Percentiles rank a stretch among this genome's conserved stretches.
Conservation (phyloP, 2,329 filamentous ascomycete species). For the Scytalidium lignicola region DNA sequence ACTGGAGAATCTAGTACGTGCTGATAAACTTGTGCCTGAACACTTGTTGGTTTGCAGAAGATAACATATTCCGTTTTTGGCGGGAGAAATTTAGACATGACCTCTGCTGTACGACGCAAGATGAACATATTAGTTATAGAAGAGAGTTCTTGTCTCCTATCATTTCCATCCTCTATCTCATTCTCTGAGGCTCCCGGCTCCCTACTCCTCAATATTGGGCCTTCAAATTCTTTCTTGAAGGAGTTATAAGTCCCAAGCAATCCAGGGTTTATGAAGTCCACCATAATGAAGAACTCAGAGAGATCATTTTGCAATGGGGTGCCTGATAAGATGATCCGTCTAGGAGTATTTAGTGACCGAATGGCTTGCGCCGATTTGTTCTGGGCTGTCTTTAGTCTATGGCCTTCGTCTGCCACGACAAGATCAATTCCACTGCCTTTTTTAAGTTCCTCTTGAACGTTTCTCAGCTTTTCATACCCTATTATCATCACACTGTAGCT, state of each 20-base stretch:
- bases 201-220: constrained; percentile 68
- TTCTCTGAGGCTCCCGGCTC: constrained; percentile 49
- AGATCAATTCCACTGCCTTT: constrained; percentile 64
- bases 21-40: constrained; percentile 84
- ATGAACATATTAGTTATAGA: constrained; percentile 88
- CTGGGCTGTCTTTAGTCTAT: constrained; percentile 95
- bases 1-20: constrained; percentile 59
- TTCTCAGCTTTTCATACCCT: constrained; percentile 65
- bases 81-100: constrained; percentile 81
- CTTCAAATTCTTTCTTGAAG: constrained; percentile 95
- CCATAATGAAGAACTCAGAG: constrained; percentile 85
- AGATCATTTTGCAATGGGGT: constrained; percentile 96
- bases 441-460: constrained; percentile 59
- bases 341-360: constrained; percentile 71
- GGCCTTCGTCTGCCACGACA: constrained; percentile 96
- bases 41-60: constrained; percentile 83
- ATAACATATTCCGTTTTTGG: constrained; percentile 96
- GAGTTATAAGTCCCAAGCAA: constrained; percentile 91
- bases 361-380: constrained; percentile 90
- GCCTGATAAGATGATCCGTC: constrained; percentile 43
- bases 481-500: constrained; percentile 69
- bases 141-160: constrained; percentile 80
- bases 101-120: constrained; percentile 80
- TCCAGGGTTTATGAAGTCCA: constrained; percentile 88
- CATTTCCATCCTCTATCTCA: constrained; percentile 65